phyloP scores from a whole-genome alignment of 164 flowering plant genomes.

The Kalanchoe fedtschenkoi region DNA sequence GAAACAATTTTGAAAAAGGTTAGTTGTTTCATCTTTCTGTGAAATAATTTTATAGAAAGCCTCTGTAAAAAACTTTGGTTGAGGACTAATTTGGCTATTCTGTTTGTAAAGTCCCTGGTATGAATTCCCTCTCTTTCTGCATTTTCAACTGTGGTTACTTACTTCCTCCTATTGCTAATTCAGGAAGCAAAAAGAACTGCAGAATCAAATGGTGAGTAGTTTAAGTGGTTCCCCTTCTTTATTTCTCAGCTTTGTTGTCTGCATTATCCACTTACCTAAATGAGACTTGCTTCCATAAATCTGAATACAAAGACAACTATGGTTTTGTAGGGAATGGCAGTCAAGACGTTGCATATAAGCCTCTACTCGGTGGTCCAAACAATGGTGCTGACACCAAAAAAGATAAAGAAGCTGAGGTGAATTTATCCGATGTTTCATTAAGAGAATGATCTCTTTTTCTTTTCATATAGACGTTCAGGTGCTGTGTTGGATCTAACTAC shows the following conservation, averaged over 20 bases:
- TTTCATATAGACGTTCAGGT: neutral
- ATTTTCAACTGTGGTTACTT: neutral
- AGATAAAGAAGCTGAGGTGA: conserved; percentile 27
- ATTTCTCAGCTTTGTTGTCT: neutral
- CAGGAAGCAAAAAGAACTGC: conserved; percentile 51
- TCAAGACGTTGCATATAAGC: conserved; percentile 37
- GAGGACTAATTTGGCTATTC: neutral
- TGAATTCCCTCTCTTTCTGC: neutral
- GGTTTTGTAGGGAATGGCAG: conserved; percentile 17
- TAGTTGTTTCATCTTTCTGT: neutral
- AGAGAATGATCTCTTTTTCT: neutral
- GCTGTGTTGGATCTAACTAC: neutral
- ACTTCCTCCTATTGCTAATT: conserved; percentile 5
- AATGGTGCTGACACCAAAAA: conserved; percentile 21
- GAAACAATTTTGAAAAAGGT: conserved; percentile 67
- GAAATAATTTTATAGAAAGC: neutral
- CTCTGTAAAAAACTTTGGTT: neutral
- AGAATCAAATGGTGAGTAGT: conserved; percentile 43
- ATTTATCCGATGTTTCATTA: neutral
- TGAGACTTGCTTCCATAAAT: neutral
- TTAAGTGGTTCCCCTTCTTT: neutral
- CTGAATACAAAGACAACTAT: neutral
- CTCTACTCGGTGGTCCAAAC: conserved; percentile 40
- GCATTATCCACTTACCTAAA: no score
- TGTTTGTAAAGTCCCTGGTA: neutral